Evolutionary conservation across 1,139 yeast species (phyloP).

Genomic region (Yamadazyma diddensiae): DNA sequence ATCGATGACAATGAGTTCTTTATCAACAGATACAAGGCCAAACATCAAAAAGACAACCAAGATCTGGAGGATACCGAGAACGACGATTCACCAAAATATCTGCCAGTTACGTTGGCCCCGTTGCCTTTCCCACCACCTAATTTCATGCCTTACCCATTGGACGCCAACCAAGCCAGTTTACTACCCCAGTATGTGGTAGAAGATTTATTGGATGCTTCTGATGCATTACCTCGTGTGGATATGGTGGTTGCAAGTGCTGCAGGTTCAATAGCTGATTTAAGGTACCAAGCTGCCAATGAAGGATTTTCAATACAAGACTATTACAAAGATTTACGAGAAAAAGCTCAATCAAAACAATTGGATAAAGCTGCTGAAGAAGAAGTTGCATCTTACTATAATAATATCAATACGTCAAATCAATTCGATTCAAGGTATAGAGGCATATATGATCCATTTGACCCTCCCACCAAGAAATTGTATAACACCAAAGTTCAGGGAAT

Average conservation of each 20-base stretch:
- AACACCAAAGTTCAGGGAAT: conserved; percentile 7
- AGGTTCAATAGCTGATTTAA: conserved; percentile 41
- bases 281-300: conserved; percentile 32
- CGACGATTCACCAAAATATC: not conserved
- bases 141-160: conserved; percentile 47
- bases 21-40: conserved; percentile 5
- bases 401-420: conserved; percentile 5
- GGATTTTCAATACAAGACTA: conserved; percentile 24
- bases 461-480: conserved; percentile 4
- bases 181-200: conserved; percentile 38
- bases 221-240: conserved; percentile 38
- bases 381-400: conserved; percentile 7
- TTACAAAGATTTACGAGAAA: conserved; percentile 7
- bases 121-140: conserved; percentile 49
- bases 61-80: not conserved
- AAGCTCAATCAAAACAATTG: conserved; percentile 7
- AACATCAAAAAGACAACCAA: conserved; percentile 5
- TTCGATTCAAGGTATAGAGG: conserved; percentile 4
- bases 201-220: conserved; percentile 37
- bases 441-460: conserved; percentile 6
- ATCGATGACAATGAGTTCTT: conserved; percentile 10
- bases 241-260: conserved; percentile 53
- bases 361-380: conserved; percentile 8
- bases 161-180: conserved; percentile 34
- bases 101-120: conserved; percentile 36